Evolutionary conservation across 768 basidiomycete species (phyloP).

Genomic region (Termitomyces sp.): DNA sequence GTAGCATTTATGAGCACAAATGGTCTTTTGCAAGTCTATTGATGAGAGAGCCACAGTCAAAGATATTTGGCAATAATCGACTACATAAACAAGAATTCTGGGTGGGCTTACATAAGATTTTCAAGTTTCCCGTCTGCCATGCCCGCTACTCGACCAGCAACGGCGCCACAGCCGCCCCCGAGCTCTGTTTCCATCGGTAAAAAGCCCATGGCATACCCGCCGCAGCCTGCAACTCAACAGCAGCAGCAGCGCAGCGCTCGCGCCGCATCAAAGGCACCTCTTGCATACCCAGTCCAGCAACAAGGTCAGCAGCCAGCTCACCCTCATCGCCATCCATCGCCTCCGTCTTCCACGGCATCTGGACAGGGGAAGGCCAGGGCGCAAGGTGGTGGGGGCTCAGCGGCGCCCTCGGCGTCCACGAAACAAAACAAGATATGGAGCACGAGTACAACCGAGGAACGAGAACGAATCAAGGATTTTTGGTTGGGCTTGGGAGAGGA

Average conservation of each 20-base stretch:
- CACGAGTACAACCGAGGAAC: slow-evolving; percentile 86
- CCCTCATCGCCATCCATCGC: slow-evolving; percentile 38
- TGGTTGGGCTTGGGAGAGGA: slow-evolving; percentile 93
- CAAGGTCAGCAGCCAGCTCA: slow-evolving; percentile 29
- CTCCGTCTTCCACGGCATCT: slow-evolving; percentile 39
- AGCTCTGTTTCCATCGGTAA: slow-evolving; percentile 87
- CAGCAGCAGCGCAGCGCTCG: slow-evolving; percentile 38
- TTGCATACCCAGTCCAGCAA: slow-evolving; percentile 28
- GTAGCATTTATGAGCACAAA: neutral
- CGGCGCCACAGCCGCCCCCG: slow-evolving; percentile 39
- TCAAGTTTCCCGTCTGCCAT: slow-evolving; percentile 20
- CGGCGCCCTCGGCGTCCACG: slow-evolving; percentile 24
- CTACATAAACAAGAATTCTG: slow-evolving; percentile 10
- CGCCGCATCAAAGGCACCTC: slow-evolving; percentile 42
- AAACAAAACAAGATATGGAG: slow-evolving; percentile 89
- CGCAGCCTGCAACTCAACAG: slow-evolving; percentile 26
- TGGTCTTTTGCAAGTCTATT: too few species aligned
- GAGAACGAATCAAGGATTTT: slow-evolving; percentile 96
- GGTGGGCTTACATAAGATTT: slow-evolving; percentile 21
- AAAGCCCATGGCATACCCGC: slow-evolving; percentile 80
- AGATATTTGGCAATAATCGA: slow-evolving; percentile 14
- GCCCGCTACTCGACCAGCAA: slow-evolving; percentile 18
- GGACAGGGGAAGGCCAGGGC: slow-evolving; percentile 22
- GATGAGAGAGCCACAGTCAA: neutral
- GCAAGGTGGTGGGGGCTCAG: slow-evolving; percentile 27